Evolutionary conservation across 805 yeast genomes (phyloP).

Genomic region (Saccharomycopsis synnaedendra): DNA sequence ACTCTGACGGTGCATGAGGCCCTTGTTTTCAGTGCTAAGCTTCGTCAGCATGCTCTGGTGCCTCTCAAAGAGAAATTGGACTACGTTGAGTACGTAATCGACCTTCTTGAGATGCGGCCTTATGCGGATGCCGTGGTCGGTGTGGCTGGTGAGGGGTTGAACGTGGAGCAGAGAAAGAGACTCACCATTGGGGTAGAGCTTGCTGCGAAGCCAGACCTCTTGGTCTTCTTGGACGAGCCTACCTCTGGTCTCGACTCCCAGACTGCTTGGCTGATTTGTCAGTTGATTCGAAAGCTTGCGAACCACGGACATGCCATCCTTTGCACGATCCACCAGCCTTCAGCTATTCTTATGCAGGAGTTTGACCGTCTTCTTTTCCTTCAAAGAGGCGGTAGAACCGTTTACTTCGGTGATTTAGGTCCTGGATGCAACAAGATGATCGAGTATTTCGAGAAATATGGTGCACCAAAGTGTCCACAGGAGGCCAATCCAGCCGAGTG

Average conservation of each 20-base stretch:
- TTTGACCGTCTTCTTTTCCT: constrained; percentile 58
- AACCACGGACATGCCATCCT: constrained; percentile 64
- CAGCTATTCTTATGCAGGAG: constrained; percentile 55
- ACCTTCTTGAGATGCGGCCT: constrained; percentile 52
- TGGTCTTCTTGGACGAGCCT: constrained; percentile 60
- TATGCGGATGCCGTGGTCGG: constrained; percentile 79
- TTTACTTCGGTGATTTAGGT: constrained; percentile 76
- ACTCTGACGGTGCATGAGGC: constrained; percentile 69
- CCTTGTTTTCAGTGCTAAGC: constrained; percentile 54
- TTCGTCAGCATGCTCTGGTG: constrained; percentile 55
- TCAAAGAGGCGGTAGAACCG: constrained; percentile 70
- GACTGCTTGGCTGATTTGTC: constrained; percentile 60
- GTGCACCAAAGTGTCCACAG: constrained; percentile 54
- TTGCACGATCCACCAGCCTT: constrained; percentile 73
- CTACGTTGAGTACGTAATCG: constrained; percentile 60
- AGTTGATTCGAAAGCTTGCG: constrained; percentile 55
- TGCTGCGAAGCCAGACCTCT: constrained; percentile 55
- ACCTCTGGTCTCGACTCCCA: constrained; percentile 62
- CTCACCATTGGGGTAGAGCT: constrained; percentile 62
- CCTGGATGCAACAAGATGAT: constrained; percentile 45
- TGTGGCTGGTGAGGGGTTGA: constrained; percentile 59
- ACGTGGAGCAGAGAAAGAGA: constrained; percentile 59
- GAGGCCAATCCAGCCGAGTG: constrained; percentile 70
- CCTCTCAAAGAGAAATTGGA: constrained; percentile 48
- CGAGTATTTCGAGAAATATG: constrained; percentile 56